Percentiles rank a stretch among this genome's conserved stretches.
Evolutionary conservation across 148 eudicot species (phyloP).

Genomic region (Rhododendron williamsianum): DNA sequence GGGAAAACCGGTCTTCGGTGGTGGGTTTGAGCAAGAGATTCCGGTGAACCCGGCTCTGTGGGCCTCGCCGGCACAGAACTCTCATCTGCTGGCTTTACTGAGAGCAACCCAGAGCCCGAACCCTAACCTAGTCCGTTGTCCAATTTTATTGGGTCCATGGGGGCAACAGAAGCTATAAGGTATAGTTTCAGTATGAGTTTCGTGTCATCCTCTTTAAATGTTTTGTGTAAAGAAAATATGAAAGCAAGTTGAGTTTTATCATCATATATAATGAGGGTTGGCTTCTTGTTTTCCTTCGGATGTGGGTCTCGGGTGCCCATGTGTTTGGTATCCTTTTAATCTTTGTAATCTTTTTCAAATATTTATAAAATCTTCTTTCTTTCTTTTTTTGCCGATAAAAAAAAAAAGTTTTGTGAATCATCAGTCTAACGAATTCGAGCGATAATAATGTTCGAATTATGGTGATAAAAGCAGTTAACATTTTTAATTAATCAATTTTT

Average conservation of each 20-base stretch:
- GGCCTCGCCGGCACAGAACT: slow-evolving; percentile 38
- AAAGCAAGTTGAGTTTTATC: too few species aligned
- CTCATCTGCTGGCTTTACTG: slow-evolving; percentile 50
- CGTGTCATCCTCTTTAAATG: background rate
- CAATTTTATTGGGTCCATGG: slow-evolving; percentile 21
- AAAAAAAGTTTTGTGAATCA: too few species aligned
- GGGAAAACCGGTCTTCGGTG: slow-evolving; percentile 17
- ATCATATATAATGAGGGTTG: too few species aligned
- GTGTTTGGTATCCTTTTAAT: too few species aligned
- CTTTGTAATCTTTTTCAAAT: too few species aligned
- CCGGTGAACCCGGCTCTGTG: slow-evolving; percentile 38
- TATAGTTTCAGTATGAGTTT: background rate
- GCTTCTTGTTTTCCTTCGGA: too few species aligned
- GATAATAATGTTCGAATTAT: too few species aligned
- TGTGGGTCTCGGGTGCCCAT: too few species aligned
- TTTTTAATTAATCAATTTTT: background rate
- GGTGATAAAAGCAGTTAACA: background rate
- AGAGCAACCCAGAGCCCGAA: slow-evolving; percentile 45
- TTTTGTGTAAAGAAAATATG: background rate
- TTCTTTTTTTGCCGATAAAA: too few species aligned
- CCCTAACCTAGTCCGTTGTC: slow-evolving; percentile 20
- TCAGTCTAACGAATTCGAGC: too few species aligned
- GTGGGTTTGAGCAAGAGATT: slow-evolving; percentile 21
- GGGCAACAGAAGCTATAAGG: background rate
- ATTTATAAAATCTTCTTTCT: too few species aligned